Evolutionary conservation across 768 basidiomycete genomes (phyloP).

Genomic region (Boletus rubropictus): DNA sequence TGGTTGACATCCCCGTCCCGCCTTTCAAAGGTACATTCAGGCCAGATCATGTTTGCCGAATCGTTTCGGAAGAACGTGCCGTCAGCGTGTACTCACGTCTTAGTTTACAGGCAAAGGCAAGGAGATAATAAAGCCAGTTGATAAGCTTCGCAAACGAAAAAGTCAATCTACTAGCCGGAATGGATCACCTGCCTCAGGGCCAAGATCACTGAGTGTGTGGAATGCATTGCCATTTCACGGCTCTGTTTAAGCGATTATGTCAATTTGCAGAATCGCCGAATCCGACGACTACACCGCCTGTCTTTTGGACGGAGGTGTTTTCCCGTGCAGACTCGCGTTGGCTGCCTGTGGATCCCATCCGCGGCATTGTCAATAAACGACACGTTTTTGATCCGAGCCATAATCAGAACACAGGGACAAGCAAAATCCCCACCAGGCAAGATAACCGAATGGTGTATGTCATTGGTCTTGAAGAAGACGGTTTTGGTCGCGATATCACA

Average conservation of each 20-base stretch:
- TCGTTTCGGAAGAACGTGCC: not conserved
- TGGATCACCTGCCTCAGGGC: constrained; percentile 21
- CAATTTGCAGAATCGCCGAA: constrained; percentile 33
- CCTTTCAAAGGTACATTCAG: constrained; percentile 31
- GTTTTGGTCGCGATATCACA: constrained; percentile 87
- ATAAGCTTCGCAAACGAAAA: constrained; percentile 55
- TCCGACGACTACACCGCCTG: constrained; percentile 66
- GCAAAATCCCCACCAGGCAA: constrained; percentile 21
- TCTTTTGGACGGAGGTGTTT: constrained; percentile 97
- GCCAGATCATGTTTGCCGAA: constrained; percentile 2
- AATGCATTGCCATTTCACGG: constrained; percentile 1
- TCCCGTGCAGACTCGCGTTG: constrained; percentile 86
- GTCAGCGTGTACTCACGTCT: constrained; percentile 6
- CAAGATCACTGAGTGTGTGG: constrained; percentile 17
- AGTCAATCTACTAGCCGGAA: constrained; percentile 42
- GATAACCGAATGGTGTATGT: constrained; percentile 93
- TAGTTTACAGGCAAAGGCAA: constrained; percentile 48
- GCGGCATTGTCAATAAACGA: constrained; percentile 73
- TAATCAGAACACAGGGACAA: constrained; percentile 15
- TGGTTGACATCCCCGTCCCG: constrained; percentile 33
- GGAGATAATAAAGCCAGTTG: constrained; percentile 47
- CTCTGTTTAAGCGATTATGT: constrained; percentile 23
- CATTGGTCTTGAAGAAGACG: constrained; percentile 91
- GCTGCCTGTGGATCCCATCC: constrained; percentile 89
- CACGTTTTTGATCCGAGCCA: constrained; percentile 72